Conservation (phyloP, 495 filamentous ascomycete species). For the Melanomma pulvis-pyrius region DNA sequence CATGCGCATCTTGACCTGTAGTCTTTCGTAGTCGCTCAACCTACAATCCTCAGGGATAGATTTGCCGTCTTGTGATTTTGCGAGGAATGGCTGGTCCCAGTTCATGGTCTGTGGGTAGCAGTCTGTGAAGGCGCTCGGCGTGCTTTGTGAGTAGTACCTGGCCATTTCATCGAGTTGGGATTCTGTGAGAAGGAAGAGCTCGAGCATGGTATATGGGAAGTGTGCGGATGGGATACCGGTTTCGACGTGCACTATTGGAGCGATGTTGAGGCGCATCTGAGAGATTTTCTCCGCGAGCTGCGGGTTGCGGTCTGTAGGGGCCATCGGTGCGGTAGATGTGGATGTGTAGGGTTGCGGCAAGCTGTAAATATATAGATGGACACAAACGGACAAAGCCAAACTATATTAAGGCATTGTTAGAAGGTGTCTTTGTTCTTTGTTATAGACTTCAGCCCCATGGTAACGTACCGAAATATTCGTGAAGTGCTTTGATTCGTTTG, state of each 20-base stretch:
- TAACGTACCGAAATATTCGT: not conserved
- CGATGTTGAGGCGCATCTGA: constrained; percentile 51
- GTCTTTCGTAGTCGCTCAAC: constrained; percentile 34
- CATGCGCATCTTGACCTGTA: constrained; percentile 47
- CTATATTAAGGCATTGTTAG: constrained; percentile 1
- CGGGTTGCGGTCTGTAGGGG: not conserved
- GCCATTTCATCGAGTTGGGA: constrained; percentile 71
- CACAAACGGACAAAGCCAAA: constrained; percentile 21
- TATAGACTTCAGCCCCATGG: not conserved
- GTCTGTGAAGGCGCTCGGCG: constrained; percentile 54
- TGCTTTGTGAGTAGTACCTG: constrained; percentile 73
- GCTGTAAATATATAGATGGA: constrained; percentile 18
- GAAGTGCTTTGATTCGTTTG: not conserved
- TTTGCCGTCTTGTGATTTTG: constrained; percentile 1
- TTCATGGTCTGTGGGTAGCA: constrained; percentile 66
- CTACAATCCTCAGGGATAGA: not conserved
- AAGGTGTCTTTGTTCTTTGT: constrained; percentile 24
- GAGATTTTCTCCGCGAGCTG: constrained; percentile 38
- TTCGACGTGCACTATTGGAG: constrained; percentile 61
- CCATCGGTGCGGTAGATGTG: not conserved
- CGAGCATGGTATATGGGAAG: constrained; percentile 68
- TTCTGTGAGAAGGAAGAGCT: constrained; percentile 75
- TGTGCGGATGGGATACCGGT: constrained; percentile 62
- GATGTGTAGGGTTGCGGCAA: not conserved
- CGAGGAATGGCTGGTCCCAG: constrained; percentile 40